Percentiles rank a stretch among this genome's conserved stretches.
These are phyloP conservation scores for Candida anglica DNA, from an alignment of 805 yeast species.

Conservation along the genomic window DNA sequence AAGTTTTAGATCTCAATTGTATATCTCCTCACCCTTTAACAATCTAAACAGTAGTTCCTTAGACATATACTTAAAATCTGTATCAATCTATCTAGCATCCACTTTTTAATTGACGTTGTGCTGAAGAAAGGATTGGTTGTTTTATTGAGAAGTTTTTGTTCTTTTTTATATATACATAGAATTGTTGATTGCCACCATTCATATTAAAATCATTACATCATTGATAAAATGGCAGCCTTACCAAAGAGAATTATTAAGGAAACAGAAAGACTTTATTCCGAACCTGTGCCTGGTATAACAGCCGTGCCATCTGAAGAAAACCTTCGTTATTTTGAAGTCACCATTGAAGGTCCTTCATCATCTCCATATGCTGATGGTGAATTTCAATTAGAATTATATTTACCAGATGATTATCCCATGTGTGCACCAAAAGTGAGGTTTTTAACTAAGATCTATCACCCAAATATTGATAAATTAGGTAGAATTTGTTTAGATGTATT, in stretches of 20 bases:
- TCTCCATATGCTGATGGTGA: conserved; percentile 85
- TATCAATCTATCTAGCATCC: no score
- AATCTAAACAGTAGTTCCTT: no score
- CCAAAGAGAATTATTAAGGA: conserved; percentile 96
- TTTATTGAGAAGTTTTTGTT: no score
- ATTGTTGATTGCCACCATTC: no score
- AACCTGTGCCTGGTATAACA: conserved; percentile 94
- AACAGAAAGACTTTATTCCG: conserved; percentile 86
- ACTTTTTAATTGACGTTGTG: no score
- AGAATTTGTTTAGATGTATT: conserved; percentile 93
- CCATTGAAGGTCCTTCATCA: conserved; percentile 84
- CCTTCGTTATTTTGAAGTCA: conserved; percentile 86
- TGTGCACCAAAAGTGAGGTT: conserved; percentile 96
- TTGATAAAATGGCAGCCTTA: conserved; percentile 55
- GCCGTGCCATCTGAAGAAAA: conserved; percentile 95
- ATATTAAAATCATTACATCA: no score
- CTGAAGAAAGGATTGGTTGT: no score
- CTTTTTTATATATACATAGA: no score
- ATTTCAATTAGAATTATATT: conserved; percentile 78
- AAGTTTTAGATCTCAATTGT: no score
- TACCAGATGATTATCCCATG: conserved; percentile 98
- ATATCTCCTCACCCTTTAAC: no score
- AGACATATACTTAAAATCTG: no score
- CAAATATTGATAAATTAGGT: conserved; percentile 92
- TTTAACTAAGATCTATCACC: conserved; percentile 91